Evolutionary conservation across 2,329 filamentous ascomycete species (phyloP).

Genomic region (Phoma sp.): DNA sequence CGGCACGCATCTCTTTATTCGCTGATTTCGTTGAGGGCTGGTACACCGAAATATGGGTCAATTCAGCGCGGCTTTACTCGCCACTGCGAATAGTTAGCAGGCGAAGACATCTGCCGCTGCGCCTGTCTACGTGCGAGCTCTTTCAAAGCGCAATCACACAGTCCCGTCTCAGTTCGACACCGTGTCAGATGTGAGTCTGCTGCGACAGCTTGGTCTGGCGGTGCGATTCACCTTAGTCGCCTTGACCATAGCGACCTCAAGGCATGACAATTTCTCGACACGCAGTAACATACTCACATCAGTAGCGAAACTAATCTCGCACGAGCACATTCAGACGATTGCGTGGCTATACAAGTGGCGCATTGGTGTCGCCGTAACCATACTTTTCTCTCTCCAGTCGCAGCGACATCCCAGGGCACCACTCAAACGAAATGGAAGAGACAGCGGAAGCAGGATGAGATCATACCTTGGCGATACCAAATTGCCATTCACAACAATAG

Average conservation of each 20-base stretch:
- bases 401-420: background rate
- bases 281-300: background rate
- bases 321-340: background rate
- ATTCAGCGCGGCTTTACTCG: background rate
- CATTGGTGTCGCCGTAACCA: background rate
- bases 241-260: too few relatives aligned
- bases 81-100: background rate
- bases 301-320: background rate
- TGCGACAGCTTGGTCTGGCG: background rate
- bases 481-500: background rate
- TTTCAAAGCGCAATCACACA: background rate
- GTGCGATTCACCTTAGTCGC: too few relatives aligned
- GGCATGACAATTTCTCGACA: too few relatives aligned
- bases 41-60: background rate
- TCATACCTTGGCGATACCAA: slow-evolving; percentile 1
- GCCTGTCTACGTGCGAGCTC: background rate
- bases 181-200: background rate
- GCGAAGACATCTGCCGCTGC: background rate
- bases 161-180: slow-evolving; percentile 3
- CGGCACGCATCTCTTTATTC: background rate
- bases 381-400: background rate
- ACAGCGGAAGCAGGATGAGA: background rate
- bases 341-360: background rate
- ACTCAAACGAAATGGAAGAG: background rate
- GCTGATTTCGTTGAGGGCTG: background rate